Evolutionary conservation across 176 grass and related monocot genomes (phyloP).

Genomic region (Zea luxurians): DNA sequence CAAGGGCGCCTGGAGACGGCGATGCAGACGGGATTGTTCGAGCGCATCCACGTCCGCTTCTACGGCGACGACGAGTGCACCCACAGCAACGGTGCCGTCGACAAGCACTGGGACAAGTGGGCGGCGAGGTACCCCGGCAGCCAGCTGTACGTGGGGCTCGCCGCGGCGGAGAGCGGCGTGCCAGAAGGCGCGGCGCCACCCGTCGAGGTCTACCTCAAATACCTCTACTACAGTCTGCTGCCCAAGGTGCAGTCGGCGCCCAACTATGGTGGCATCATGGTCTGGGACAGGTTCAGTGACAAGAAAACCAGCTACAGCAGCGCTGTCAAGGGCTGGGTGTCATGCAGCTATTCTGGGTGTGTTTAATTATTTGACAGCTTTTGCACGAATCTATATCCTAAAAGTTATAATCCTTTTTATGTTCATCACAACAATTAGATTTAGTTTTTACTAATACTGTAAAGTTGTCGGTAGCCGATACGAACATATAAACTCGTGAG

Average conservation of each 20-base stretch:
- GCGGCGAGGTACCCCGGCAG: not conserved
- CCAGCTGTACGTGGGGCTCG: constrained; percentile 1
- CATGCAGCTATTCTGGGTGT: not conserved
- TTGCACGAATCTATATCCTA: too few relatives aligned
- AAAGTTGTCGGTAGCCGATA: too few relatives aligned
- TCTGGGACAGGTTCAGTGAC: not conserved
- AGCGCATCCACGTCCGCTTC: constrained; percentile 65
- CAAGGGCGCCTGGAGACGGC: constrained; percentile 34
- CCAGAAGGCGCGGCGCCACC: not conserved
- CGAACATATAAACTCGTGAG: too few relatives aligned
- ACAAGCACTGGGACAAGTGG: constrained; percentile 31
- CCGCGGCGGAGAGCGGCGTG: not conserved
- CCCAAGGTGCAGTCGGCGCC: constrained; percentile 3
- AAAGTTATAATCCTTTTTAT: too few relatives aligned
- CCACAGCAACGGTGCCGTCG: not conserved
- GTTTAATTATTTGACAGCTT: too few relatives aligned
- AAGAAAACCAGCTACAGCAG: not conserved
- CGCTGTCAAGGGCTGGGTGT: not conserved
- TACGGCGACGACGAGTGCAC: constrained; percentile 54
- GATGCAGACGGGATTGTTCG: constrained; percentile 45
- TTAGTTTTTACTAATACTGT: too few relatives aligned
- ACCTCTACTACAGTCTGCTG: not conserved
- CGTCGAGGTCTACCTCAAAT: not conserved
- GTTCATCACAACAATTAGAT: too few relatives aligned
- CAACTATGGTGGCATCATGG: not conserved